Evolutionary conservation across 306 rosid species (phyloP), one percentile per base, ranked within the genome.

Genomic region (Quercus mongolica): DNA sequence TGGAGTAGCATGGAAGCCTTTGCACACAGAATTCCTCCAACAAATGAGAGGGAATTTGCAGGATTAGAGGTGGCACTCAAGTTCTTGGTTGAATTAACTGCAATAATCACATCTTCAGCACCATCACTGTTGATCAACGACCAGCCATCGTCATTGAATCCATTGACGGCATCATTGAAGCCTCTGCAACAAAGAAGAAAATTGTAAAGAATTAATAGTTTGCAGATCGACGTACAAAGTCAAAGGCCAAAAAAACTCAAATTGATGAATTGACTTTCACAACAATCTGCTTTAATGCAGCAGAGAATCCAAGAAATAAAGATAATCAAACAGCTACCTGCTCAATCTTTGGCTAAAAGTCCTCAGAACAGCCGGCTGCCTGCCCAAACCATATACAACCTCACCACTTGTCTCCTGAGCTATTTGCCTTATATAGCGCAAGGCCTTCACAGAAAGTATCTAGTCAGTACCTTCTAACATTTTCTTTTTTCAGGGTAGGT

Each of bases 331-430:
- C 31, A 62, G 41, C 63, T 74, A 91, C 99, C 99, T 89, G 91
- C 89, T 96, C 81, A 96, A 77, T 89, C 98, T 89, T 80, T 96
- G 99, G 84, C 99, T 93, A 86, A 96, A 96, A 28, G 98, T 91
- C 73, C 99, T 86, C 71, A 96, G 82, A 78, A 93, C 93, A 59
- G 99, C 97, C 13, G 99, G 99, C 90, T 96, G 99, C 83, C 97
- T 88, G 55, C 99, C 99, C 83, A 96, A 64, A 78, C 98, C 91
- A 71, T 96, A 96, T n/a, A 89, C 97, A 64, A 96, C 93, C 78
- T 96, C 99, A 58, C 99, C 99, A 72, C 99, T 91, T 15, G 96
- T 88, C 85, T 96, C 99, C 62, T 93, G 98, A 56, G 99, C 99
- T 83, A 96, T 88, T 86, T 96, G 99, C 82, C 99, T 85, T 71